Base-by-base conservation (phyloP, 139 green algal genomes). In the Edaphochlamys debaryana region DNA sequence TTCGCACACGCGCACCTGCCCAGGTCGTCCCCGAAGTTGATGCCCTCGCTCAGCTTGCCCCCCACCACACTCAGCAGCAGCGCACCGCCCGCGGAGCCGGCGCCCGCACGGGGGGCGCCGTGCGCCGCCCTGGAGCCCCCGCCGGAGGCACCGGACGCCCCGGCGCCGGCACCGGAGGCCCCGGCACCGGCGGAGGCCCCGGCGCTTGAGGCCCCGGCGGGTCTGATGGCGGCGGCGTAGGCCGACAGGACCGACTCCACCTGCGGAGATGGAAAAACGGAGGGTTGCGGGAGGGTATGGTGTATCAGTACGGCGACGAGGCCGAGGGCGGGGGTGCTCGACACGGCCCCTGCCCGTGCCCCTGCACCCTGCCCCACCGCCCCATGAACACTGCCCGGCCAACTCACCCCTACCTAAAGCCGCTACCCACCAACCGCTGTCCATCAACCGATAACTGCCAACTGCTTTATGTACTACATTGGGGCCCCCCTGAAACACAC, bases 1-100 rank as follows among this genome's bases (percentile, higher is more conserved):
- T 13, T 54, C 11, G 11, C 20, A 3, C 32, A 30, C 19, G 13
- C 70, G 19, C 73, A 80, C 73, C 75, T 71, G 41, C 75, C 75
- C 60, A 99, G 91, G 4, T 92, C 93, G 84, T 99, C 96, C 4
- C 94, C 97, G 91, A 99, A 99, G 91, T 99, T 99, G 92, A 99
- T 99, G 13, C 97, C 97, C 79, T 99, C 97, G 13, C 92, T 94
- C 82, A 99, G 92, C 85, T 98, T 98, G 37, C 91, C 97, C 7
- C 97, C 97, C 48, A 99, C 93, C 66, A 99, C 97, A 68, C 91
- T 96, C 75, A 99, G 87, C 82, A 99, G 81, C 50, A 99, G 37
- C 9, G 96, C 96, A 3, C 96, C 95, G 22, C 62, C 69, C 30
- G 60, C 30, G 30, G 5, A n/a, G n/a, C 52, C 20, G 22, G 19